phyloP scores from a whole-genome alignment of 257 asterid species.

The Fraxinus pennsylvanica region DNA sequence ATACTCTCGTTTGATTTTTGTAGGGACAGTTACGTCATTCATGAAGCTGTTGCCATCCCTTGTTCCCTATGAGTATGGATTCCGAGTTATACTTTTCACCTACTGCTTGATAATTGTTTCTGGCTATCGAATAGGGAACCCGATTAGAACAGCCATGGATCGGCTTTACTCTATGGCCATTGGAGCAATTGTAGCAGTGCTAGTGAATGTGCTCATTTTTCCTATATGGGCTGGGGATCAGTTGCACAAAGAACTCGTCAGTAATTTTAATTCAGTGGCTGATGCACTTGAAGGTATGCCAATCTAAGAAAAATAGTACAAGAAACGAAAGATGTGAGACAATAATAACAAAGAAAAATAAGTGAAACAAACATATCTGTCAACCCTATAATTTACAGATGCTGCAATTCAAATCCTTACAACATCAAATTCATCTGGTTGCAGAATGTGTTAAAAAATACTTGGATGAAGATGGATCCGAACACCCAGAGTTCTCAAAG shows the following conservation, averaged over 20 bases:
- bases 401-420: not conserved
- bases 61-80: constrained; percentile 64
- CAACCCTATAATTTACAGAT: not conserved
- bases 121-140: constrained; percentile 70
- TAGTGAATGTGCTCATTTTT: constrained; percentile 52
- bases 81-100: constrained; percentile 65
- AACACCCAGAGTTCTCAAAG: constrained; percentile 45
- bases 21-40: constrained; percentile 63
- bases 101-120: constrained; percentile 68
- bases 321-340: too few species aligned
- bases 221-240: constrained; percentile 84
- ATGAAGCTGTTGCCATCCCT: constrained; percentile 72
- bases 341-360: not conserved
- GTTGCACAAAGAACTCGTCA: constrained; percentile 59
- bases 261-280: constrained; percentile 54
- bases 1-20: not conserved
- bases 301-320: not conserved
- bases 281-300: constrained; percentile 64
- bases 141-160: constrained; percentile 57
- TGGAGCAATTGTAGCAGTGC: constrained; percentile 63
- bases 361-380: not conserved
- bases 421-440: not conserved
- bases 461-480: constrained; percentile 52
- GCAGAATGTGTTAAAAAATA: constrained; percentile 70
- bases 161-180: constrained; percentile 72